Conservation (phyloP, 495 filamentous ascomycete genomes). For the Evernia prunastri region DNA sequence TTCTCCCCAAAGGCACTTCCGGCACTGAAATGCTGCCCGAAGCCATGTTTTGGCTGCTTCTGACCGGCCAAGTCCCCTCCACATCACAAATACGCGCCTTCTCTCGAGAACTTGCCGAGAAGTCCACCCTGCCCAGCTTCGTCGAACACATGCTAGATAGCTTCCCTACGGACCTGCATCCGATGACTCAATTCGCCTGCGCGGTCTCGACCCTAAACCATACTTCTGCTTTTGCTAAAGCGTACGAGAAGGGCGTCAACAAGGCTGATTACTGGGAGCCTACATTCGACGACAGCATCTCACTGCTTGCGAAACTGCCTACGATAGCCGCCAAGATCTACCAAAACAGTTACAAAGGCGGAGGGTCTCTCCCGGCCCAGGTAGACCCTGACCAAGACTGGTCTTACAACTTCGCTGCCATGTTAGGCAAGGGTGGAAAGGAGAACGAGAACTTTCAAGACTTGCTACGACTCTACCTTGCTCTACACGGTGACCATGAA, state of each 20-base stretch:
- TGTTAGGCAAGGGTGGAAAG: slow-evolving; percentile 83
- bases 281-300: slow-evolving; percentile 92
- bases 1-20: slow-evolving; percentile 85
- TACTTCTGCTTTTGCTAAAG: slow-evolving; percentile 83
- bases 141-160: slow-evolving; percentile 82
- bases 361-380: slow-evolving; percentile 66
- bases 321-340: slow-evolving; percentile 97
- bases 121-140: slow-evolving; percentile 75
- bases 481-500: slow-evolving; percentile 96
- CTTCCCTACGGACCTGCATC: slow-evolving; percentile 84
- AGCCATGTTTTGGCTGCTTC: slow-evolving; percentile 98
- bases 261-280: slow-evolving; percentile 99
- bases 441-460: slow-evolving; percentile 93
- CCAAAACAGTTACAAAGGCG: slow-evolving; percentile 74
- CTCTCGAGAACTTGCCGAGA: slow-evolving; percentile 78
- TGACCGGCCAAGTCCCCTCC: slow-evolving; percentile 87
- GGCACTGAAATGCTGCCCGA: slow-evolving; percentile 99
- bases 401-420: slow-evolving; percentile 96
- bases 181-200: slow-evolving; percentile 96
- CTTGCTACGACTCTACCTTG: slow-evolving; percentile 84
- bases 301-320: slow-evolving; percentile 89
- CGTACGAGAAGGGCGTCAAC: slow-evolving; percentile 80
- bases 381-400: slow-evolving; percentile 85
- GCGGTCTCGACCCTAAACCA: slow-evolving; percentile 91
- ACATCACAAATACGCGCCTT: slow-evolving; percentile 72